These are phyloP conservation scores for Solanum neorickii DNA, from an alignment of 257 asterid genomes.

Conservation along the genomic window DNA sequence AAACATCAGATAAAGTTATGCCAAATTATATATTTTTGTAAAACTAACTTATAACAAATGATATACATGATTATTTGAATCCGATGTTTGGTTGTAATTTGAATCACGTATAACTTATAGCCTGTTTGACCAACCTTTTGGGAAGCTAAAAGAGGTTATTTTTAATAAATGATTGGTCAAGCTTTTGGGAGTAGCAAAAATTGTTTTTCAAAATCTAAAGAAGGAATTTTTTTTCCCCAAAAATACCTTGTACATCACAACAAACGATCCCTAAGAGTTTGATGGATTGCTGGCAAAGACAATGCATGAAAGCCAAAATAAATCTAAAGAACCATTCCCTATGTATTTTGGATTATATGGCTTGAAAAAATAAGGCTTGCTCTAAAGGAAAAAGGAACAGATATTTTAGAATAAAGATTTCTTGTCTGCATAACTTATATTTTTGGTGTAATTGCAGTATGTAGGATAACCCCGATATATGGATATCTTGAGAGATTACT, in stretches of 20 bases:
- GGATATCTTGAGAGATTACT: not conserved
- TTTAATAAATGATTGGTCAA: not conserved
- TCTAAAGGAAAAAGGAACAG: not conserved
- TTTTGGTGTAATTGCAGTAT: not conserved
- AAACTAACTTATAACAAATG: not conserved
- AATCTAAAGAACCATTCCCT: not conserved
- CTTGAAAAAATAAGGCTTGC: not conserved
- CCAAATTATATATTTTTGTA: not conserved
- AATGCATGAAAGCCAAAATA: not conserved
- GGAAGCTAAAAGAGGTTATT: not conserved
- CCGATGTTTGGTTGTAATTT: not conserved
- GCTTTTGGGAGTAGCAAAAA: not conserved
- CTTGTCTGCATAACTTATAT: not conserved
- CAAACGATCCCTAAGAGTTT: not conserved
- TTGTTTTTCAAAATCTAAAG: not conserved
- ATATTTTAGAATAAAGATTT: not conserved
- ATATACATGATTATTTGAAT: not conserved
- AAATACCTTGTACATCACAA: not conserved
- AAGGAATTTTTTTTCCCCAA: not conserved
- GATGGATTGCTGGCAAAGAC: not conserved
- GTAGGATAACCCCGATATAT: not conserved
- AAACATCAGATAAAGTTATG: not conserved
- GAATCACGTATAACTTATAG: not conserved
- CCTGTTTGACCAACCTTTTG: not conserved
- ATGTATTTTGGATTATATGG: not conserved